These are phyloP conservation scores for Termitomyces sp. DNA, from an alignment of 768 basidiomycete genomes.

Conservation along the genomic window DNA sequence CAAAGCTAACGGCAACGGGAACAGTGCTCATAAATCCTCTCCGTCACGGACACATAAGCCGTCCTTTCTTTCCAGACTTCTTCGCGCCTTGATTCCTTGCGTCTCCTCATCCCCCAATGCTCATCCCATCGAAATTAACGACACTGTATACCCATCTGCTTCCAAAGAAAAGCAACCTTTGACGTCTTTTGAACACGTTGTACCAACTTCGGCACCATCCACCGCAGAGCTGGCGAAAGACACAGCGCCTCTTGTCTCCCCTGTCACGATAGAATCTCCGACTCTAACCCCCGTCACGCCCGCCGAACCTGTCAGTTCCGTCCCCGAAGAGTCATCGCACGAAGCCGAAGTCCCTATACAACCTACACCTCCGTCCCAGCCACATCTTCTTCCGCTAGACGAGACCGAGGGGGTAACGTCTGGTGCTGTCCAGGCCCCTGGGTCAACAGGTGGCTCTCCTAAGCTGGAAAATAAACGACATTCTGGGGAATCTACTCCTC, in stretches of 20 bases:
- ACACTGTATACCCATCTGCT: slow-evolving; percentile 20
- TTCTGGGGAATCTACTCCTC: slow-evolving; percentile 37
- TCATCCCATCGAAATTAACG: slow-evolving; percentile 45
- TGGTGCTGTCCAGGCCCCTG: slow-evolving; percentile 90
- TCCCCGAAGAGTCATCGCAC: slow-evolving; percentile 8
- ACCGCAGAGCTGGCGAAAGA: slow-evolving; percentile 5
- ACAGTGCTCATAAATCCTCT: slow-evolving; percentile 14
- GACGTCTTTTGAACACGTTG: slow-evolving; percentile 9
- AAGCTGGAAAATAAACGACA: slow-evolving; percentile 34
- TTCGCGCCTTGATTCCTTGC: slow-evolving; percentile 67
- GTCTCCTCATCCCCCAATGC: slow-evolving; percentile 48
- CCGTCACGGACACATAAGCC: slow-evolving; percentile 33
- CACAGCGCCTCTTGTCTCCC: slow-evolving; percentile 6
- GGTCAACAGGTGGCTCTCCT: slow-evolving; percentile 59
- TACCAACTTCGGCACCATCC: slow-evolving; percentile 3
- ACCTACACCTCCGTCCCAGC: slow-evolving; percentile 29
- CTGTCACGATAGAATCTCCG: slow-evolving; percentile 8
- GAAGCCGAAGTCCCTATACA: slow-evolving; percentile 36
- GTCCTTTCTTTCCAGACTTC: slow-evolving; percentile 58
- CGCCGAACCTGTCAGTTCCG: slow-evolving; percentile 5
- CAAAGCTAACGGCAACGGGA: slow-evolving; percentile 20
- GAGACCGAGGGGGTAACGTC: slow-evolving; percentile 89
- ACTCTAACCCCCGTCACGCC: slow-evolving; percentile 10
- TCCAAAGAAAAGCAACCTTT: slow-evolving; percentile 29
- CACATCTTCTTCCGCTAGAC: slow-evolving; percentile 47